A percentile compares a stretch with the other conserved stretches of the same genome.
phyloP scores from a whole-genome alignment of 1,139 yeast genomes.

The Yamadazyma buinensis region DNA sequence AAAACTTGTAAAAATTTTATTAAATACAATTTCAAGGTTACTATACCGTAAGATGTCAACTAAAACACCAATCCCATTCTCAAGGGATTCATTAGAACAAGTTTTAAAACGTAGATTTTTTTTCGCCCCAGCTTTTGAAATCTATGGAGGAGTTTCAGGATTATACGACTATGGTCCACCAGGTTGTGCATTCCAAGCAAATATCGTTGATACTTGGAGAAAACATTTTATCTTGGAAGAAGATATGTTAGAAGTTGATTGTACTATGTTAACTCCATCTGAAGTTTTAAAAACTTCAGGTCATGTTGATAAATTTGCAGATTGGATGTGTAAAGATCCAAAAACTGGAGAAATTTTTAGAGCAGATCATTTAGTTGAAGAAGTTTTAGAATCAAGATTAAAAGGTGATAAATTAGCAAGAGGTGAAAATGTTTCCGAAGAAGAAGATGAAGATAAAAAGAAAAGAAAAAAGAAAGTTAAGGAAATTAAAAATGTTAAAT shows the following conservation, averaged over 20 bases:
- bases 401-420: conserved; percentile 97
- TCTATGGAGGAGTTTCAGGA: conserved; percentile 98
- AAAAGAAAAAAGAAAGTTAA: conserved; percentile 96
- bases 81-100: conserved; percentile 84
- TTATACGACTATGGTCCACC: conserved; percentile 99
- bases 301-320: conserved; percentile 97
- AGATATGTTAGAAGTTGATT: conserved; percentile 98
- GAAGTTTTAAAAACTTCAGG: conserved; percentile 98
- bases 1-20: neutral
- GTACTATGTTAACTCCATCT: conserved; percentile 95
- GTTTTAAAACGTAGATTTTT: conserved; percentile 93
- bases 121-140: conserved; percentile 95
- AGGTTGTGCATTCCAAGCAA: conserved; percentile 97
- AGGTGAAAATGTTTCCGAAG: conserved; percentile 57
- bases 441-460: conserved; percentile 65
- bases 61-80: conserved; percentile 45
- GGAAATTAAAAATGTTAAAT: conserved; percentile 84
- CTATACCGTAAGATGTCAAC: conserved; percentile 1
- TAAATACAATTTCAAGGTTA: neutral
- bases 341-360: conserved; percentile 97
- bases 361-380: conserved; percentile 98
- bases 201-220: conserved; percentile 92
- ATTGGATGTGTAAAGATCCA: conserved; percentile 97
- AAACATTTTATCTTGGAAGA: conserved; percentile 96
- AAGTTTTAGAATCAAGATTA: conserved; percentile 90